phyloP scores from a whole-genome alignment of 257 asterid genomes.

The Rauvolfia tetraphylla region DNA sequence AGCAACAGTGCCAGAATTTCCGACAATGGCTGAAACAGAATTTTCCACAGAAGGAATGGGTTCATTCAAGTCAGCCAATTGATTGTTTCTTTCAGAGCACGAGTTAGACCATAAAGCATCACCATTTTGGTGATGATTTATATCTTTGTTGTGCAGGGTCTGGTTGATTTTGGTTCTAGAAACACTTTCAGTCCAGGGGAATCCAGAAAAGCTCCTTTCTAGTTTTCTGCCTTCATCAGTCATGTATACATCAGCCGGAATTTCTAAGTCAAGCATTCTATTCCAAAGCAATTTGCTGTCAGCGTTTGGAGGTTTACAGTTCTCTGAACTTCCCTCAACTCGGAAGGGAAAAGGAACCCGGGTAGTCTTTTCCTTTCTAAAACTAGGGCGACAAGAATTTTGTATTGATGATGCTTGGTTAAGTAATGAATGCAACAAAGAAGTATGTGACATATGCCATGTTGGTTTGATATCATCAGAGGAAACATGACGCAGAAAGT shows the following conservation, averaged over 20 bases:
- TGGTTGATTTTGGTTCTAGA: conserved; percentile 9
- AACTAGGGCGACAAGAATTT: conserved; percentile 15
- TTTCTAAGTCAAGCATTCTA: conserved; percentile 25
- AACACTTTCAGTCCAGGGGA: conserved; percentile 16
- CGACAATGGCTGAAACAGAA: conserved; percentile 15
- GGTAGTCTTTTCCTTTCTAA: conserved; percentile 16
- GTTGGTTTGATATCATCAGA: conserved; percentile 22
- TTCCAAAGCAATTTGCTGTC: conserved; percentile 16
- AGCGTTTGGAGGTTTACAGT: conserved; percentile 11
- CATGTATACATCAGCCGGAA: conserved; percentile 21
- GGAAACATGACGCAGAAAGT: conserved; percentile 22
- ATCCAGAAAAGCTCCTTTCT: conserved; percentile 13
- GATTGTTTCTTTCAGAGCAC: conserved; percentile 17
- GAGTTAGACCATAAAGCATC: conserved; percentile 23
- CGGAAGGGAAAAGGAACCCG: conserved; percentile 18
- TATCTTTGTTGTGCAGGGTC: conserved; percentile 19
- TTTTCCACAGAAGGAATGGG: conserved; percentile 21
- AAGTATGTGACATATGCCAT: conserved; percentile 30
- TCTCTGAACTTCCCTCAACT: conserved; percentile 9
- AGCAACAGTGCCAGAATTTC: conserved; percentile 9
- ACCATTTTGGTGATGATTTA: conserved; percentile 21
- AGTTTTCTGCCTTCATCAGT: conserved; percentile 7
- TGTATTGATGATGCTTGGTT: conserved; percentile 21
- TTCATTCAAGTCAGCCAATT: conserved; percentile 31
- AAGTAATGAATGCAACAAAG: conserved; percentile 20